Percentiles rank a stretch among this genome's conserved stretches.
phyloP scores from a whole-genome alignment of 163 green algal genomes.

The Picocystis sp. region DNA sequence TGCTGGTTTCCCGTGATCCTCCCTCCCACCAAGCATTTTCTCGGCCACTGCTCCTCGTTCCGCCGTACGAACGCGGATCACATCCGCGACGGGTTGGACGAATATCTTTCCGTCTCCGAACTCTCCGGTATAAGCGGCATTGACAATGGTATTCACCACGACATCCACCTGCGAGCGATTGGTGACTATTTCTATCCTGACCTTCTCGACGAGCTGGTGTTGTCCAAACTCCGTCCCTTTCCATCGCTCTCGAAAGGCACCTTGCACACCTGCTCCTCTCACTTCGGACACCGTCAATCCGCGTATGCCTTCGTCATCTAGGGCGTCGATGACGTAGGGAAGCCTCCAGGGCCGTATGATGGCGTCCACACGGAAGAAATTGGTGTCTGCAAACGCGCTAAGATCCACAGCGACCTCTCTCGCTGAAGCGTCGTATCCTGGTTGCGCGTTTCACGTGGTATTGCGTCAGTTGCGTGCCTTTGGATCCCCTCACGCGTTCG shows the following conservation, averaged over 20 bases:
- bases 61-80: slow-evolving; percentile 44
- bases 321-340: slow-evolving; percentile 19
- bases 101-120: slow-evolving; percentile 57
- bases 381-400: slow-evolving; percentile 18
- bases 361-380: slow-evolving; percentile 41
- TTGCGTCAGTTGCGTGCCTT: too few species aligned
- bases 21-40: slow-evolving; percentile 47
- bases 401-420: slow-evolving; percentile 19
- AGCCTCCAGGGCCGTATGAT: slow-evolving; percentile 40
- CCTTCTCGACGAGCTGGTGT: slow-evolving; percentile 40
- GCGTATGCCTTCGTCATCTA: slow-evolving; percentile 26
- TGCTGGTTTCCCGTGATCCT: slow-evolving; percentile 15
- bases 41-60: slow-evolving; percentile 48
- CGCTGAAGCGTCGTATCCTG: too few species aligned
- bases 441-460: too few species aligned
- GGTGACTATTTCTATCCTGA: slow-evolving; percentile 31
- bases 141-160: slow-evolving; percentile 25
- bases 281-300: slow-evolving; percentile 38
- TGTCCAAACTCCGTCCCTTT: slow-evolving; percentile 28
- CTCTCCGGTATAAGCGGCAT: slow-evolving; percentile 35
- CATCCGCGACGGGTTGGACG: slow-evolving; percentile 34
- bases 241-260: slow-evolving; percentile 34
- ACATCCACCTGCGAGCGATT: slow-evolving; percentile 34
- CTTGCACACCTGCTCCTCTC: slow-evolving; percentile 34
- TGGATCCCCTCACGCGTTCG: too few species aligned